These are phyloP conservation scores for Fusarium secorum DNA, from an alignment of 2,329 filamentous ascomycete species.

Conservation along the genomic window DNA sequence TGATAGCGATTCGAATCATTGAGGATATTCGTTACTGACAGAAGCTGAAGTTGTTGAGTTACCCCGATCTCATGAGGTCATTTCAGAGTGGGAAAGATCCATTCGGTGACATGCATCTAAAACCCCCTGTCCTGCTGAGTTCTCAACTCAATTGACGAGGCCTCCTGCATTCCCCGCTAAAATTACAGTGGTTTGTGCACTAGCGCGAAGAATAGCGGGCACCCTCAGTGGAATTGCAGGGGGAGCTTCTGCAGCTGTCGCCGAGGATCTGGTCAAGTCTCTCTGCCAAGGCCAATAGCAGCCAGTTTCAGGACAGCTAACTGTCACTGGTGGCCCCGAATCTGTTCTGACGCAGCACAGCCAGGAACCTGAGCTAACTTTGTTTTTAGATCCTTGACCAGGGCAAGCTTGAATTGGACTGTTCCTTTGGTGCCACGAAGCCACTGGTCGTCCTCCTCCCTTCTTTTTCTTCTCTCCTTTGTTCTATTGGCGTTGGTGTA, in stretches of 20 bases:
- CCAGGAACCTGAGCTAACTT: slow-evolving; percentile 14
- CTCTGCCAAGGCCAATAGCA: slow-evolving; percentile 34
- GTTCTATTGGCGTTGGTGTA: slow-evolving; percentile 8
- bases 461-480: slow-evolving; percentile 21
- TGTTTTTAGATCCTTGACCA: slow-evolving; percentile 16
- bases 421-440: slow-evolving; percentile 34
- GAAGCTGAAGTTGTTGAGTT: background rate
- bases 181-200: background rate
- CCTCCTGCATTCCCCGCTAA: slow-evolving; percentile 26
- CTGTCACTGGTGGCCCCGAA: slow-evolving; percentile 26
- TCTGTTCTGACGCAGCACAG: slow-evolving; percentile 13
- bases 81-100: slow-evolving; percentile 1
- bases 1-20: background rate
- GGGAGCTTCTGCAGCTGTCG: slow-evolving; percentile 27
- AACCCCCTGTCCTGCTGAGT: slow-evolving; percentile 33
- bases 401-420: slow-evolving; percentile 21
- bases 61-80: slow-evolving; percentile 18
- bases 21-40: background rate
- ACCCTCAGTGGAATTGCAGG: slow-evolving; percentile 16
- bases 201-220: slow-evolving; percentile 18
- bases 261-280: slow-evolving; percentile 34
- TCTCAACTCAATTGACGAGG: slow-evolving; percentile 29
- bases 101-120: slow-evolving; percentile 19
- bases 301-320: slow-evolving; percentile 29
- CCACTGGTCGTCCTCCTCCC: slow-evolving; percentile 9